phyloP scores from a whole-genome alignment of 192 early-diverging fungal genomes.

The Allomyces arbusculus region DNA sequence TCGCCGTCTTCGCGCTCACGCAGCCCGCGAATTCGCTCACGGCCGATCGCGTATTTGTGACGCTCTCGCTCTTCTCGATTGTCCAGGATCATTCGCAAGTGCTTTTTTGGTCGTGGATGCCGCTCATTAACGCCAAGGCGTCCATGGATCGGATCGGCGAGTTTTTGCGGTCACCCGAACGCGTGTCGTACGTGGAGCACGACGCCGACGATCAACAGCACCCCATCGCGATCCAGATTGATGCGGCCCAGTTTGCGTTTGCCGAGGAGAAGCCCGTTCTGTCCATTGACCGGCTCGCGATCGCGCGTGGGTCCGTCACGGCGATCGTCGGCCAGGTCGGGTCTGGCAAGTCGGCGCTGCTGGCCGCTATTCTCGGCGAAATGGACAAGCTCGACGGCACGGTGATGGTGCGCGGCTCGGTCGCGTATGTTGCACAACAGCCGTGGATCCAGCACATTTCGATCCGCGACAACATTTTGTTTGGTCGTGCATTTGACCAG shows the following conservation, averaged over 20 bases:
- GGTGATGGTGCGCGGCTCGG: slow-evolving; percentile 9
- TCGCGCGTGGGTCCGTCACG: background rate
- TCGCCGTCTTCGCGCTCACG: slow-evolving; percentile 18
- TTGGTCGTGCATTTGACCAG: slow-evolving; percentile 2
- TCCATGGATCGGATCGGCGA: too few species aligned
- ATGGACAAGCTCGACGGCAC: slow-evolving; percentile 28
- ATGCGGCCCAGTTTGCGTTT: background rate
- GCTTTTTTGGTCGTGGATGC: too few species aligned
- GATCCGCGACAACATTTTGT: slow-evolving; percentile 5
- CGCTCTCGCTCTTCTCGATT: slow-evolving; percentile 10
- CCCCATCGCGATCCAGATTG: background rate
- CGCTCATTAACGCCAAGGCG: too few species aligned
- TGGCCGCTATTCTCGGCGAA: slow-evolving; percentile 46
- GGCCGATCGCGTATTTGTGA: slow-evolving; percentile 22
- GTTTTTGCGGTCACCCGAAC: too few species aligned
- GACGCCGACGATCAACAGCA: slow-evolving; percentile 17
- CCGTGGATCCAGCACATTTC: slow-evolving; percentile 5
- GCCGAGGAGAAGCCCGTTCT: background rate
- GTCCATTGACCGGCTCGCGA: background rate
- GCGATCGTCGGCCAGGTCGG: slow-evolving; percentile 10
- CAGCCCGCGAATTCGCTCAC: slow-evolving; percentile 43
- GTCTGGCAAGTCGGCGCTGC: slow-evolving; percentile 31
- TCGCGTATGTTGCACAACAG: background rate
- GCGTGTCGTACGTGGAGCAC: slow-evolving; percentile 47
- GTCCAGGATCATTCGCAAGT: too few species aligned